A percentile compares a stretch with the other conserved stretches of the same genome.
Conservation (phyloP, 345 rosid species). For the Garcia nutans region DNA sequence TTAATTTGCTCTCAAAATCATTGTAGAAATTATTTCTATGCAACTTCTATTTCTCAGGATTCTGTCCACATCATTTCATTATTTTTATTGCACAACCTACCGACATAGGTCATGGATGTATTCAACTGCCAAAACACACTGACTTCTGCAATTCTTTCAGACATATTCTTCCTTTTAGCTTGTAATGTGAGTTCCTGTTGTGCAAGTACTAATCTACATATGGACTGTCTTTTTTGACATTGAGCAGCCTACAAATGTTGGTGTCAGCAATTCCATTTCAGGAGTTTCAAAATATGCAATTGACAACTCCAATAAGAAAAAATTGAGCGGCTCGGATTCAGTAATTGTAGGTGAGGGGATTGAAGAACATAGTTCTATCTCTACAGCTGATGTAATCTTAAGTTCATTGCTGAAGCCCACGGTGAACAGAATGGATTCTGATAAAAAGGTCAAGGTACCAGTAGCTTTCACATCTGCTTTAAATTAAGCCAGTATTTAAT, state of each 20-base stretch:
- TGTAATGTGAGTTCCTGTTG: neutral
- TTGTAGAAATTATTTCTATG: neutral
- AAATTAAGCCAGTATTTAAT: slow-evolving; percentile 3
- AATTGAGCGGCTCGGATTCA: slow-evolving; percentile 20
- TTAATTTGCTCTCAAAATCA: neutral
- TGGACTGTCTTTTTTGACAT: slow-evolving; percentile 11
- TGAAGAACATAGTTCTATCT: slow-evolving; percentile 41
- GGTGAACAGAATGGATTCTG: slow-evolving; percentile 21
- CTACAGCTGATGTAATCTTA: slow-evolving; percentile 30
- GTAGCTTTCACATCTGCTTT: slow-evolving; percentile 5
- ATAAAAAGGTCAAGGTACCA: slow-evolving; percentile 14
- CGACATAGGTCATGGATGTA: neutral
- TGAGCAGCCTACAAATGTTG: slow-evolving; percentile 40
- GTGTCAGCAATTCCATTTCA: slow-evolving; percentile 14
- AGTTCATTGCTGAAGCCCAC: slow-evolving; percentile 28
- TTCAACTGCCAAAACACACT: neutral
- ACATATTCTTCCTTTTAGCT: neutral
- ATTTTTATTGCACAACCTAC: neutral
- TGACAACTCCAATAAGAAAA: slow-evolving; percentile 20
- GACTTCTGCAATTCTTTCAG: neutral
- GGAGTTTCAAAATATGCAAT: slow-evolving; percentile 10
- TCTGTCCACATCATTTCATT: no score
- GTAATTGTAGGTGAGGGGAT: slow-evolving; percentile 26
- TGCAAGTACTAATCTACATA: neutral
- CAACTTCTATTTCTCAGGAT: neutral